A percentile compares a stretch with the other conserved stretches of the same genome.
phyloP scores from a whole-genome alignment of 2,329 filamentous ascomycete genomes.

The Cladosporium halotolerans region DNA sequence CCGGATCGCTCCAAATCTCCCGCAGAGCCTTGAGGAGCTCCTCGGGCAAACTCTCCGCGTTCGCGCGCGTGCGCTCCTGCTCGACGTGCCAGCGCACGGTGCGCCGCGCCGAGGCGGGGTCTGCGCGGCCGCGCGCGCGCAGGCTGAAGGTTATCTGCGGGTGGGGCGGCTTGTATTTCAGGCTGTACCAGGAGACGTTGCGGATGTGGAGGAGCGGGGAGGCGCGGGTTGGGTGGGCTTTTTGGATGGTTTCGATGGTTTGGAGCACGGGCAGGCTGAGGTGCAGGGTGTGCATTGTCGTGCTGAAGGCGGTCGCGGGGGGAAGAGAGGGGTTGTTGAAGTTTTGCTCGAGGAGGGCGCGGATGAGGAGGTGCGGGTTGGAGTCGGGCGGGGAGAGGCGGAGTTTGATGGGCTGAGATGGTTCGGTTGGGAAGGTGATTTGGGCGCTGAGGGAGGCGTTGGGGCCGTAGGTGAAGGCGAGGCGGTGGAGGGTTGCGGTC shows the following conservation, averaged over 20 bases:
- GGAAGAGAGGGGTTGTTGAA: constrained; percentile 47
- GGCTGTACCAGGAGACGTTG: constrained; percentile 31
- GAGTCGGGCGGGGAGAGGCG: constrained; percentile 45
- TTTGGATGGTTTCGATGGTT: constrained; percentile 56
- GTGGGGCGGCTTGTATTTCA: constrained; percentile 37
- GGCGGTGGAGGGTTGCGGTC: constrained; percentile 53
- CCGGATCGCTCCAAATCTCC: constrained; percentile 25
- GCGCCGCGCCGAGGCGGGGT: constrained; percentile 18
- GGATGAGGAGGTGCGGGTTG: constrained; percentile 27
- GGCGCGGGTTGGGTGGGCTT: constrained; percentile 10
- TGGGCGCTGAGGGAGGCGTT: constrained; percentile 17
- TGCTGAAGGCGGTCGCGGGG: constrained; percentile 46
- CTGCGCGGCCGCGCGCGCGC: constrained; percentile 23
- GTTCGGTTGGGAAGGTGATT: constrained; percentile 20
- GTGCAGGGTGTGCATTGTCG: constrained; percentile 53
- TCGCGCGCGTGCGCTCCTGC: constrained; percentile 16
- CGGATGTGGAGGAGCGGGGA: constrained; percentile 28
- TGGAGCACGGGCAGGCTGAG: constrained; percentile 59
- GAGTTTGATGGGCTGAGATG: constrained; percentile 49
- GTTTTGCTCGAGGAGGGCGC: constrained; percentile 22
- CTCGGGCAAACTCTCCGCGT: constrained; percentile 17
- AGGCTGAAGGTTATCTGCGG: constrained; percentile 32
- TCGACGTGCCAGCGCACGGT: constrained; percentile 33
- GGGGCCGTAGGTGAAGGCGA: constrained; percentile 62
- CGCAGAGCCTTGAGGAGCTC: constrained; percentile 29